Evolutionary conservation across 441 rosid species (phyloP).

Genomic region (Pelargonium exstipulatum): DNA sequence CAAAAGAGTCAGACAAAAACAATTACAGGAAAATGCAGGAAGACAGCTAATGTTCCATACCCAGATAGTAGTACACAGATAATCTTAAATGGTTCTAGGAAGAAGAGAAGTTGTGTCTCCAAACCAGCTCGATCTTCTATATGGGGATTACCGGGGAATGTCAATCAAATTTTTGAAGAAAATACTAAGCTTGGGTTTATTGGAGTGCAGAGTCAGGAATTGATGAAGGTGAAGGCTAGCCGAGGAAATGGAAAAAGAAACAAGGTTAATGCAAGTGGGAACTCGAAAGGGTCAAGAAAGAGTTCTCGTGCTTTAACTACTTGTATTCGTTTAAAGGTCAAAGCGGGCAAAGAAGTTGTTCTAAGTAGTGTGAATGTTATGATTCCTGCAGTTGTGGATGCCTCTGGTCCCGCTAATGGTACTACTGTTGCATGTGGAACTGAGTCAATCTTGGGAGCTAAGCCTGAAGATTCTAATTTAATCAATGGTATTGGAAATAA

Average conservation of each 20-base stretch:
- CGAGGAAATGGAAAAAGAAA: constrained; percentile 33
- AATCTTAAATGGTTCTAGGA: constrained; percentile 41
- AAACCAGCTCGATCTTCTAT: constrained; percentile 59
- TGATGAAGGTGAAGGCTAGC: constrained; percentile 32
- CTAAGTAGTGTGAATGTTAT: constrained; percentile 32
- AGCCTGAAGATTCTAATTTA: constrained; percentile 31
- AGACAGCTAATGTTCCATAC: constrained; percentile 32
- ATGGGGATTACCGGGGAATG: constrained; percentile 57
- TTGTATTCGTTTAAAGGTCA: constrained; percentile 71
- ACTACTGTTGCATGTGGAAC: constrained; percentile 21
- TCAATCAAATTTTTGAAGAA: constrained; percentile 39
- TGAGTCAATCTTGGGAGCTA: constrained; percentile 24
- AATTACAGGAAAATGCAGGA: constrained; percentile 37
- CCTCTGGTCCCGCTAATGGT: constrained; percentile 31
- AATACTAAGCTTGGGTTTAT: constrained; percentile 32
- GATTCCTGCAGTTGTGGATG: constrained; percentile 39
- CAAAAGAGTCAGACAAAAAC: constrained; percentile 37
- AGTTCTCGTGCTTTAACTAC: constrained; percentile 34
- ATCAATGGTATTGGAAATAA: constrained; percentile 28
- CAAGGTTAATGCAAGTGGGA: constrained; percentile 28
- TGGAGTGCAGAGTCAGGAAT: constrained; percentile 35
- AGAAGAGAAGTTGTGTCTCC: constrained; percentile 62
- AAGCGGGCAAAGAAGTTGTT: constrained; percentile 55
- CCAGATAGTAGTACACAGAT: constrained; percentile 31
- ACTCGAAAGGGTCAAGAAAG: constrained; percentile 32